Evolutionary conservation across 495 filamentous ascomycete genomes (phyloP).

Genomic region (Neurospora sp.): DNA sequence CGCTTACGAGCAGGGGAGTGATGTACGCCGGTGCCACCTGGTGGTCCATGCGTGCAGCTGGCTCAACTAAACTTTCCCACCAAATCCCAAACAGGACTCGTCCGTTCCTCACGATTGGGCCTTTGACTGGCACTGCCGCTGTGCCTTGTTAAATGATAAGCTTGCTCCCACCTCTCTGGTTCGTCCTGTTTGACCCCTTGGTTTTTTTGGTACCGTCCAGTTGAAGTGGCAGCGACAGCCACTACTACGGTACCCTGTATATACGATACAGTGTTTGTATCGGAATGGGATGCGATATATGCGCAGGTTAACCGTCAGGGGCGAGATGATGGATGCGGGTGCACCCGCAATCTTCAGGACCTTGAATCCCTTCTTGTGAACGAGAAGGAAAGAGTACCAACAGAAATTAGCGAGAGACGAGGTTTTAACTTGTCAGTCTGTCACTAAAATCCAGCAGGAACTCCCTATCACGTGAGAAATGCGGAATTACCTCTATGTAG

Average conservation of each 20-base stretch:
- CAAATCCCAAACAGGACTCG: conserved; percentile 4
- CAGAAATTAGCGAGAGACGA: background rate
- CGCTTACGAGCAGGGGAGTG: conserved; percentile 6
- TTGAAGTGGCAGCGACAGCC: background rate
- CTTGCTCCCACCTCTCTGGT: background rate
- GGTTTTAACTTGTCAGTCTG: background rate
- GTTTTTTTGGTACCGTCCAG: background rate
- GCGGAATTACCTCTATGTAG: background rate
- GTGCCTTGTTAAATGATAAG: background rate
- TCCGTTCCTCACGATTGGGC: background rate
- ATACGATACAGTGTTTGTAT: background rate
- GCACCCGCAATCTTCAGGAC: background rate
- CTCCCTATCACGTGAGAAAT: background rate
- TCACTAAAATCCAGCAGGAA: background rate
- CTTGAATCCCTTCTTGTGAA: background rate
- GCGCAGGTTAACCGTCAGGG: background rate
- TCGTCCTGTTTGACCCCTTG: background rate
- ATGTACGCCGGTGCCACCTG: conserved; percentile 2
- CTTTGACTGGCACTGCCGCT: background rate
- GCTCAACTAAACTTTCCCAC: background rate
- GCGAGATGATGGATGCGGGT: background rate
- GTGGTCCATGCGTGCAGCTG: background rate
- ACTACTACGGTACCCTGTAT: background rate
- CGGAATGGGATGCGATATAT: background rate
- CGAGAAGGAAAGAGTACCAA: background rate